These are phyloP conservation scores for Babesia microti DNA, from an alignment of 169 alveolate species.

Conservation along the genomic window DNA sequence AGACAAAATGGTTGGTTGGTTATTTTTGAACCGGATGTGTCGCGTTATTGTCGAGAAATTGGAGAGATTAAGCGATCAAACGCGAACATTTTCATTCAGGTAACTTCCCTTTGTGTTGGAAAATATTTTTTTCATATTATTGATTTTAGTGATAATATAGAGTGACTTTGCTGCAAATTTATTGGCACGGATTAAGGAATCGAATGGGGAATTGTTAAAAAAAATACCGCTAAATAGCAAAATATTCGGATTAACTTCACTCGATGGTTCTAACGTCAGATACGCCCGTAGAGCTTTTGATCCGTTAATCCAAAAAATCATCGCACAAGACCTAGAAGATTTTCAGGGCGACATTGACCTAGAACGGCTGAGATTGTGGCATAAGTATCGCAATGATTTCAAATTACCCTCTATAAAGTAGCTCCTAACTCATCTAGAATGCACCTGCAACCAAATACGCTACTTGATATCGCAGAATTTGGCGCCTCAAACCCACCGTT, in stretches of 20 bases:
- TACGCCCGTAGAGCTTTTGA: slow-evolving; percentile 54
- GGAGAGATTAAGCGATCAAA: slow-evolving; percentile 58
- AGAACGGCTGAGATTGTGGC: slow-evolving; percentile 41
- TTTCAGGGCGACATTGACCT: slow-evolving; percentile 37
- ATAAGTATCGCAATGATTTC: slow-evolving; percentile 38
- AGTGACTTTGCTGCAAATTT: slow-evolving; percentile 55
- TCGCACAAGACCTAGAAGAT: slow-evolving; percentile 46
- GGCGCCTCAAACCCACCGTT: slow-evolving; percentile 55
- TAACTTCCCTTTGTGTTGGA: no score
- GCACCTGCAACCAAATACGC: slow-evolving; percentile 28
- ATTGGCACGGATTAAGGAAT: slow-evolving; percentile 44
- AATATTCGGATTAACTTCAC: slow-evolving; percentile 36
- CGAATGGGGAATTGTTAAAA: slow-evolving; percentile 33
- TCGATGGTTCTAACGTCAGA: slow-evolving; percentile 57
- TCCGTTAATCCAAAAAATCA: slow-evolving; percentile 45
- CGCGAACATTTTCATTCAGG: slow-evolving; percentile 62
- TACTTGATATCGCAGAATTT: slow-evolving; percentile 47
- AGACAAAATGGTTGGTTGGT: slow-evolving; percentile 60
- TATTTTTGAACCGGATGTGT: slow-evolving; percentile 46
- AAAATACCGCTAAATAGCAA: slow-evolving; percentile 20
- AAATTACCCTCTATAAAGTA: slow-evolving; percentile 35
- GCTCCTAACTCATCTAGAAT: not conserved
- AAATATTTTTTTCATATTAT: not conserved
- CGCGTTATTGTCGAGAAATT: slow-evolving; percentile 52
- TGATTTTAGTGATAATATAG: slow-evolving; percentile 1